Base-by-base conservation (phyloP, 176 grass and related monocot species). In the Aegilops tauschii region DNA sequence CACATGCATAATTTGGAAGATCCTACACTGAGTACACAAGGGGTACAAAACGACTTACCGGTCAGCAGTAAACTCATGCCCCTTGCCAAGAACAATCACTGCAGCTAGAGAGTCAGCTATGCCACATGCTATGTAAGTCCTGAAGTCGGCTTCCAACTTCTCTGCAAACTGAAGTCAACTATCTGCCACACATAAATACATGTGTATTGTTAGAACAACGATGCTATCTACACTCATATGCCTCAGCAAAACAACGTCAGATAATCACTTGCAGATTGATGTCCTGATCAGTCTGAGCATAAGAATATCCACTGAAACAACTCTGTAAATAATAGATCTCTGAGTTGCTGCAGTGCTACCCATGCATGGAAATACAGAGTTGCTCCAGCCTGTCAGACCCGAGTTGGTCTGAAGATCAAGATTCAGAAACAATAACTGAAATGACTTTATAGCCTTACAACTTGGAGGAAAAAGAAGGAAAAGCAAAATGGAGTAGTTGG, bases 101-200 rank as follows among this genome's bases (percentile, higher is more conserved):
- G 31, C 31, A 31, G 31, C 31, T 31, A 31, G 31, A 31, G 31
- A 31, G 31, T 31, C 31, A 31, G 31, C 31, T 31, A 31, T 31
- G 31, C 31, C 31, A 31, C 96, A 98, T 40, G 0, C 37, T 84
- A 88, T 96, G 82, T 91, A 94, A 31, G 93, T 94, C 88, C 93
- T 95, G 47, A 50, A 50, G 90, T 93, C 88, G 61, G 85, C 82
- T 68, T 85, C 74, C 85, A 98, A 86, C 77, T 86, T 98, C 88
- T 98, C 93, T 49, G 92, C 90, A 91, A 98, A 98, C 80, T 94
- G 77, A 98, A 98, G 89, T 96, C 96, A 63, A 96, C 90, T 23
- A 98, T 73, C 45, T 76, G 73, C 54, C 13, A 52, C 71, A 49
- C 72, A 75, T 75, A 75, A 18, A 50, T 45, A 50, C 12, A 75